Percentiles rank a stretch among this genome's conserved stretches.
Evolutionary conservation across 1,139 yeast species (phyloP).

Genomic region (Candida sp.): DNA sequence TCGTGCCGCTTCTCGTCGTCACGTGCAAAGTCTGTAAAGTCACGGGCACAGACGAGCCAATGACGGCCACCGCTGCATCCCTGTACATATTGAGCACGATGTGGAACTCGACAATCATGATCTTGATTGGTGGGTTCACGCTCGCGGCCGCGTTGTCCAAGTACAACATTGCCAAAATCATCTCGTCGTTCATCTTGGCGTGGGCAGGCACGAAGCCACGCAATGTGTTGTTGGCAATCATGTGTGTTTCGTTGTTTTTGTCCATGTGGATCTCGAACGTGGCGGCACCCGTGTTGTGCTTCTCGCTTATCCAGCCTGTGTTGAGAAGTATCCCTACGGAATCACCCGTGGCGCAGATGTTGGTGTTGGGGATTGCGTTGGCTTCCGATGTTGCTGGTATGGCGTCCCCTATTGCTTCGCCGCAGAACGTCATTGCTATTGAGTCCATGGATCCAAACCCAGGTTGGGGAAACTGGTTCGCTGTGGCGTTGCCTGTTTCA

Average conservation of each 20-base stretch:
- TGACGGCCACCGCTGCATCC: slow-evolving; percentile 73
- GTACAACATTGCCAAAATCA: slow-evolving; percentile 83
- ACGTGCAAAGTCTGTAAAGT: slow-evolving; percentile 70
- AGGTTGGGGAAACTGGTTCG: slow-evolving; percentile 96
- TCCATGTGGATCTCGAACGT: slow-evolving; percentile 98
- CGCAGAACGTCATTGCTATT: slow-evolving; percentile 90
- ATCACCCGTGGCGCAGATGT: slow-evolving; percentile 79
- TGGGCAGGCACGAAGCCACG: slow-evolving; percentile 89
- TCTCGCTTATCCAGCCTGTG: slow-evolving; percentile 87
- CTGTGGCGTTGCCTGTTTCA: slow-evolving; percentile 82
- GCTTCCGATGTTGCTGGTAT: slow-evolving; percentile 95
- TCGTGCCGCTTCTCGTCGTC: slow-evolving; percentile 82
- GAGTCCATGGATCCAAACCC: slow-evolving; percentile 90
- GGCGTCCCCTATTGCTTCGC: slow-evolving; percentile 97
- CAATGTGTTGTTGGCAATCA: slow-evolving; percentile 72
- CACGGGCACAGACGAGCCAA: slow-evolving; percentile 50
- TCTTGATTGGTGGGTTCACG: slow-evolving; percentile 91
- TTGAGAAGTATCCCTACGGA: slow-evolving; percentile 81
- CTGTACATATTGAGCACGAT: slow-evolving; percentile 78
- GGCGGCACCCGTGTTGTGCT: slow-evolving; percentile 94
- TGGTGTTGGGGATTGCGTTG: slow-evolving; percentile 87
- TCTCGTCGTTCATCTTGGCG: slow-evolving; percentile 80
- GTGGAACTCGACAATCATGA: slow-evolving; percentile 96
- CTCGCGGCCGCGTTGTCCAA: slow-evolving; percentile 93
- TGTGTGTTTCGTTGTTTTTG: slow-evolving; percentile 84